A percentile compares a stretch with the other conserved stretches of the same genome.
These are phyloP conservation scores for Daldinia grandis DNA, from an alignment of 495 filamentous ascomycete genomes.

Conservation along the genomic window DNA sequence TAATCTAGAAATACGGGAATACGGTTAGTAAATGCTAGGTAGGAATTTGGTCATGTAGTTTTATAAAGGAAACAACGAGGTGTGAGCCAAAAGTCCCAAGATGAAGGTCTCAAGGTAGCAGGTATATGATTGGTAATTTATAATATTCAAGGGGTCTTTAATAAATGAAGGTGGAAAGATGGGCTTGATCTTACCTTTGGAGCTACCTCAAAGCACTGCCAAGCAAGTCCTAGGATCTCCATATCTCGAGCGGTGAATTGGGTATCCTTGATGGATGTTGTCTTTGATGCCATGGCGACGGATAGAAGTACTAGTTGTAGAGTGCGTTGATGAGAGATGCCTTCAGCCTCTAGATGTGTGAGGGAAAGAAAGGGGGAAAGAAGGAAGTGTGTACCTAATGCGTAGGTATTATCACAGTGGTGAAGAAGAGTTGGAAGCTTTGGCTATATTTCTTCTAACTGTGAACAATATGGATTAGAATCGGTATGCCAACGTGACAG, in stretches of 20 bases:
- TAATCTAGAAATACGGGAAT: conserved; percentile 9
- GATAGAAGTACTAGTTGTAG: neutral
- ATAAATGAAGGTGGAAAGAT: neutral
- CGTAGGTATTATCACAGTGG: neutral
- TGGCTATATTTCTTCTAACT: neutral
- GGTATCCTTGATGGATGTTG: neutral
- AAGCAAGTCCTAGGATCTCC: conserved; percentile 23
- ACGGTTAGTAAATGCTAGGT: neutral
- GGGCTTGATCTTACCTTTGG: conserved; percentile 26
- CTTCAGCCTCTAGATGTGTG: neutral
- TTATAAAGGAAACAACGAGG: neutral
- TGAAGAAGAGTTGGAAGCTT: neutral
- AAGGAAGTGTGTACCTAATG: neutral
- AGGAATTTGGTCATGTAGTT: neutral
- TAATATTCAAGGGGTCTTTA: neutral
- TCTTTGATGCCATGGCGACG: conserved; percentile 12
- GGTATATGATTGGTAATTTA: neutral
- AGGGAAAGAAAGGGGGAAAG: neutral
- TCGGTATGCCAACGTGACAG: neutral
- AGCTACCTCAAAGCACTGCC: conserved; percentile 12
- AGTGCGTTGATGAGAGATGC: neutral
- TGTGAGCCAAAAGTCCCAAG: neutral
- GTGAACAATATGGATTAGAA: neutral
- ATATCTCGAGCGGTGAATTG: conserved; percentile 22
- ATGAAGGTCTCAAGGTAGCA: neutral